Evolutionary conservation across 2,329 filamentous ascomycete genomes (phyloP), one percentile per base, ranked within the genome.

Genomic region (Aureobasidium sp.): DNA sequence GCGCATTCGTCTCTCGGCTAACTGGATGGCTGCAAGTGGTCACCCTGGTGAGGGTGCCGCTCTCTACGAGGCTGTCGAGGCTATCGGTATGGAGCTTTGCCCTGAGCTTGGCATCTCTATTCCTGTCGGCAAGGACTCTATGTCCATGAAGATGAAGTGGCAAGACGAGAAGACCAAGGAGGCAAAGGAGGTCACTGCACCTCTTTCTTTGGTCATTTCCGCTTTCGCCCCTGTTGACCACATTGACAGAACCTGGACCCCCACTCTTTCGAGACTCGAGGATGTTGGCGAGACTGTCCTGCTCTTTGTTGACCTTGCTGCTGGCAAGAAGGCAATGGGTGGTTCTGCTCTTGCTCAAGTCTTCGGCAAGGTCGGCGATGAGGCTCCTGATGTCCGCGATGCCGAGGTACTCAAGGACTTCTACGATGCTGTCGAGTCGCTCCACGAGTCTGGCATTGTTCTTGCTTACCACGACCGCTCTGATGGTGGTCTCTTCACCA

Each of bases 61-160:
- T 17, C 81, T 97, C 33, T 97, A 96, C 69, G 90, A 96, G 73
- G 94, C 92, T 31, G 94, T 96, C 2, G 84, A 95, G 71, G 91
- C 93, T 10, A 91, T 96, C 61, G 92, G 92, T 51, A 87, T 96
- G 84, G 88, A 95, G 50, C 79, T 99, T 9, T 99, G 94, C 74
- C 91, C 91, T 1, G 81, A 88, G 67, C 81, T 97, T n/a, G 90
- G 89, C 35, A 85, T 99, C 63, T 90, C 88, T 61, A 97, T 99
- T 62, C 94, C 94, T 4, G 94, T 97, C 9, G 94, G 94, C 60
- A 97, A 99, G 76, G 94, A 99, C 73, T 97, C 93, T 0, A 96
- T 95, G 74, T 96, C 92, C 2, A 97, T 99, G 94, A 96, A 96
- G 79, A 93, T 95, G 69, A 90, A 90, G 60, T 97, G 94, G 94